Conservation (phyloP, 371 early-diverging fungal species). For the Apophysomyces ossiformis region DNA sequence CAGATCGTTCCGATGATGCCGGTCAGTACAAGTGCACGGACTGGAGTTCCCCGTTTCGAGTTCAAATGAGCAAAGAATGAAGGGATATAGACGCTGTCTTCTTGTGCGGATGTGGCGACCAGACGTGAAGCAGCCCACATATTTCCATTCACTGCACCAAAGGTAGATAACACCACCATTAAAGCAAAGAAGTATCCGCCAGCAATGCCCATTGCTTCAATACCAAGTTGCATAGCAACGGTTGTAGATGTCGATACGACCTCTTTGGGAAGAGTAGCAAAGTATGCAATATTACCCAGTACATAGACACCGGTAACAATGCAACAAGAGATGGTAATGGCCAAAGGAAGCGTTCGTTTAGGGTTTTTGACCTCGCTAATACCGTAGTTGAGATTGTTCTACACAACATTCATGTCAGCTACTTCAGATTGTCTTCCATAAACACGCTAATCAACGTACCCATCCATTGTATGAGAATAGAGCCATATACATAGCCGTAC, state of each 20-base stretch:
- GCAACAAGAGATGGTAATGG: constrained; percentile 53
- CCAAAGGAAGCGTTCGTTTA: constrained; percentile 53
- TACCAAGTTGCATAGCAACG: constrained; percentile 54
- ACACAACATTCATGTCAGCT: constrained; percentile 18
- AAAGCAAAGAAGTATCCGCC: constrained; percentile 59
- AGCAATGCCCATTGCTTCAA: constrained; percentile 50
- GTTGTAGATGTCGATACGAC: constrained; percentile 35
- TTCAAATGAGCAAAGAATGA: constrained; percentile 43
- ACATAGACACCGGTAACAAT: constrained; percentile 59
- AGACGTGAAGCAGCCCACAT: constrained; percentile 51
- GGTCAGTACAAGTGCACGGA: constrained; percentile 40
- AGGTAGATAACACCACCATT: constrained; percentile 55
- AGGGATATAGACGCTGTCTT: constrained; percentile 53
- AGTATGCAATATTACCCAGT: constrained; percentile 65
- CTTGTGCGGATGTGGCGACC: constrained; percentile 44
- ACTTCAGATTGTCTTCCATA: neutral
- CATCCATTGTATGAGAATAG: constrained; percentile 67
- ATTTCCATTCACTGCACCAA: constrained; percentile 52
- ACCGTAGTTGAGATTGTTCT: constrained; percentile 69
- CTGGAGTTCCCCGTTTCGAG: constrained; percentile 45
- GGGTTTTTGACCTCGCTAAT: constrained; percentile 67
- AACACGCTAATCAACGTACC: constrained; percentile 13
- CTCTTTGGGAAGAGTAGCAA: constrained; percentile 51
- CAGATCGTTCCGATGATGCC: constrained; percentile 49
- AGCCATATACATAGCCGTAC: constrained; percentile 62